phyloP scores from a whole-genome alignment of 805 yeast genomes.

The Candida oleophila region DNA sequence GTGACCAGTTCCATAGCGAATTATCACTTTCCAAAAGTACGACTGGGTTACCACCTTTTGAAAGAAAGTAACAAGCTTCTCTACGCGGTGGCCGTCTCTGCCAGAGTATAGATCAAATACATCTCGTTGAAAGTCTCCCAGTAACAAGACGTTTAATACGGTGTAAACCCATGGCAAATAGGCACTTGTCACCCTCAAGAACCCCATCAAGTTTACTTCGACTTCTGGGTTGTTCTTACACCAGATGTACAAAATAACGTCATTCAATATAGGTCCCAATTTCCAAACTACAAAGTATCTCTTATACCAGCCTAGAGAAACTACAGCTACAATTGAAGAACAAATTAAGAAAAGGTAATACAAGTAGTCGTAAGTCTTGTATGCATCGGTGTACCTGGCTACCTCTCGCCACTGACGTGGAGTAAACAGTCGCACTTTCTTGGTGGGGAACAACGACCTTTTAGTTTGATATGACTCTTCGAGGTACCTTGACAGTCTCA shows the following conservation, averaged over 20 bases:
- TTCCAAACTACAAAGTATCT: constrained; percentile 12
- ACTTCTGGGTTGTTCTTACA: constrained; percentile 28
- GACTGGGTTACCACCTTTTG: constrained; percentile 5
- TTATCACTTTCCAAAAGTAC: constrained; percentile 9
- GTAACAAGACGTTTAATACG: constrained; percentile 7
- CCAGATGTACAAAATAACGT: constrained; percentile 26
- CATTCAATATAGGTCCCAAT: constrained; percentile 27
- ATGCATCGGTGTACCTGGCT: not conserved
- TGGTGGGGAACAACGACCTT: constrained; percentile 21
- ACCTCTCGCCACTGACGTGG: constrained; percentile 3
- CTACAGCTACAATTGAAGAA: constrained; percentile 19
- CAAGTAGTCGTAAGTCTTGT: constrained; percentile 27
- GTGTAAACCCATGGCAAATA: constrained; percentile 20
- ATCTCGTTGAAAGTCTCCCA: constrained; percentile 5
- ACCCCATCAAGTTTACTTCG: constrained; percentile 20
- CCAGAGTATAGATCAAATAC: constrained; percentile 6
- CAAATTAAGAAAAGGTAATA: constrained; percentile 27
- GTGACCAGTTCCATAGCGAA: constrained; percentile 19
- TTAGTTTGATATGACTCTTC: constrained; percentile 22
- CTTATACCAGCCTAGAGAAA: constrained; percentile 15
- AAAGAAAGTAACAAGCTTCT: not conserved
- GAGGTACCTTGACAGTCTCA: constrained; percentile 19
- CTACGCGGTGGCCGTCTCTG: not conserved
- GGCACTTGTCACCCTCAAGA: constrained; percentile 18
- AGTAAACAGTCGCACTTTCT: constrained; percentile 10